phyloP scores from a whole-genome alignment of 2,329 filamentous ascomycete genomes.

The Aspergillus bombycis region DNA sequence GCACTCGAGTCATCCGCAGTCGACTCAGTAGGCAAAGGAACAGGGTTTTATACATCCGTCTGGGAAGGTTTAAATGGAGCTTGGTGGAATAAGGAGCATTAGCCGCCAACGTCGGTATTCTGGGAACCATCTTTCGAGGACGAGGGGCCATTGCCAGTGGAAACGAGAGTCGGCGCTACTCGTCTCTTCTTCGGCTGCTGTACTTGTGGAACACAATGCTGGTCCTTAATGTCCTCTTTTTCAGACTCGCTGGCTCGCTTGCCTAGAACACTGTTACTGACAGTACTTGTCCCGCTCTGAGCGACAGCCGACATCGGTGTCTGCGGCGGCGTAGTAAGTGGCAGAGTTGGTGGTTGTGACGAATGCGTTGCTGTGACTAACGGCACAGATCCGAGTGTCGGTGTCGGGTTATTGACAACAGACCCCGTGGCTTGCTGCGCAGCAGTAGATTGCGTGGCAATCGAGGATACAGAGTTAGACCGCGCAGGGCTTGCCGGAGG shows the following conservation, averaged over 20 bases:
- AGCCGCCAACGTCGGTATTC: slow-evolving; percentile 23
- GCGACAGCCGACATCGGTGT: slow-evolving; percentile 65
- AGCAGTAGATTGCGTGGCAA: slow-evolving; percentile 62
- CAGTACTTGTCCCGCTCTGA: slow-evolving; percentile 60
- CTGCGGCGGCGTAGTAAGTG: slow-evolving; percentile 86
- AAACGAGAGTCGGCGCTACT: slow-evolving; percentile 69
- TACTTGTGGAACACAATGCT: slow-evolving; percentile 47
- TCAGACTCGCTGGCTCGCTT: slow-evolving; percentile 54
- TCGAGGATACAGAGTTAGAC: slow-evolving; percentile 83
- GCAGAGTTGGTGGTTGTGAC: slow-evolving; percentile 54
- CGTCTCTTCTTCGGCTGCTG: slow-evolving; percentile 68
- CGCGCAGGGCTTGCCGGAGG: slow-evolving; percentile 78
- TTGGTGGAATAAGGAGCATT: neutral
- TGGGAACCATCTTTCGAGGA: slow-evolving; percentile 12
- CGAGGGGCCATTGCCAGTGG: slow-evolving; percentile 26
- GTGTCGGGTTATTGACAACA: slow-evolving; percentile 75
- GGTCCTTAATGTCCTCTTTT: slow-evolving; percentile 45
- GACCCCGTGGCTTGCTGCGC: slow-evolving; percentile 42
- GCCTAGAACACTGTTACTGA: slow-evolving; percentile 57
- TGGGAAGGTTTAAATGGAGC: neutral
- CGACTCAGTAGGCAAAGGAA: neutral
- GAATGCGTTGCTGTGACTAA: slow-evolving; percentile 75
- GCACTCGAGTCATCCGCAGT: slow-evolving; percentile 4
- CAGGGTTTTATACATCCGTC: neutral
- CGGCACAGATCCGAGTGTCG: slow-evolving; percentile 76